These are phyloP conservation scores for Senecio squalidus DNA, from an alignment of 140 eudicot species.

Conservation along the genomic window DNA sequence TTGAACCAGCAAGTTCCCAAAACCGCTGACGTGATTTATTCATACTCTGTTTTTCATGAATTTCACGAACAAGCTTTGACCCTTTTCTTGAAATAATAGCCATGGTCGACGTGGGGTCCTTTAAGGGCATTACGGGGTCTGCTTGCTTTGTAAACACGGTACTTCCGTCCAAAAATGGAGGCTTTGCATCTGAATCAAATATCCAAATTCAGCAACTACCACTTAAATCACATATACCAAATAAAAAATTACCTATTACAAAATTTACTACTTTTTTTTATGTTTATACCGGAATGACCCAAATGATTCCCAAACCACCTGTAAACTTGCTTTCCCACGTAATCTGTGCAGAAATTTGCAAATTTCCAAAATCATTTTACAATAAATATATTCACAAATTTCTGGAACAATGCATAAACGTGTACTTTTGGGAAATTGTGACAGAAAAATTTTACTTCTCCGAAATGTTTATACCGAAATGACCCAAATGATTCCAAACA, in stretches of 20 bases:
- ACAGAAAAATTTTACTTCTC: not conserved
- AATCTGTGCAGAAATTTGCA: not conserved
- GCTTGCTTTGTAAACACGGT: constrained; percentile 95
- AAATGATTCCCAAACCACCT: no score
- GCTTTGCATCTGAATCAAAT: constrained; percentile 65
- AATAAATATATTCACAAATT: no score
- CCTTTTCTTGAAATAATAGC: constrained; percentile 97
- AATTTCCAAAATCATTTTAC: not conserved
- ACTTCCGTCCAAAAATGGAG: constrained; percentile 94
- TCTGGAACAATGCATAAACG: not conserved
- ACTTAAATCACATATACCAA: not conserved
- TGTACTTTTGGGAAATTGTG: not conserved
- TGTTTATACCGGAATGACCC: not conserved
- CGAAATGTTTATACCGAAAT: no score
- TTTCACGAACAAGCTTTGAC: constrained; percentile 73
- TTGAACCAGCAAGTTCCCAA: constrained; percentile 99
- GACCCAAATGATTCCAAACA: not conserved
- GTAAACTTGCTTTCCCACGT: not conserved
- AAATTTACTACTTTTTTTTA: not conserved
- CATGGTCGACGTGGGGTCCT: constrained; percentile 98
- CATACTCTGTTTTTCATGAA: constrained; percentile 89
- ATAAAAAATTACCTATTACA: no score
- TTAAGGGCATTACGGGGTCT: constrained; percentile 84
- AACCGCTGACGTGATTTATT: constrained; percentile 92
- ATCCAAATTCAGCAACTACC: not conserved